phyloP scores from a whole-genome alignment of 1,139 yeast genomes.

The Schwanniomyces etchellsii region DNA sequence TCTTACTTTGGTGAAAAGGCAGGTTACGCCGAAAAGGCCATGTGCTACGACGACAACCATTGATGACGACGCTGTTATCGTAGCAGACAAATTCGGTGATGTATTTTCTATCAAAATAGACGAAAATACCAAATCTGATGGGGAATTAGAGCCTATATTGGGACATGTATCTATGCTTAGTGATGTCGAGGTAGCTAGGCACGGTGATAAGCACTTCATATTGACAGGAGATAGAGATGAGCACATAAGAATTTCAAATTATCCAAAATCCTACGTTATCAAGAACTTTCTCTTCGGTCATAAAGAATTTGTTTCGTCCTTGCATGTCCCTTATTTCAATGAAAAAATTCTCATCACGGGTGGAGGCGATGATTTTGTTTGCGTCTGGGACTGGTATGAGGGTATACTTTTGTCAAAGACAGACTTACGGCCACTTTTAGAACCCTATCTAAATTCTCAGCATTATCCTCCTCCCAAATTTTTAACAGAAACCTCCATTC shows the following conservation, averaged over 20 bases:
- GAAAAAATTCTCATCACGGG: conserved; percentile 57
- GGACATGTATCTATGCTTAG: conserved; percentile 98
- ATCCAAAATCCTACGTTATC: conserved; percentile 72
- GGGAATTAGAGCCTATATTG: conserved; percentile 57
- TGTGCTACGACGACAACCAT: conserved; percentile 64
- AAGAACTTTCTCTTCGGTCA: conserved; percentile 88
- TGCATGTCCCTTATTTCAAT: conserved; percentile 49
- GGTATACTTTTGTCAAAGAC: conserved; percentile 44
- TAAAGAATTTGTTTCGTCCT: conserved; percentile 66
- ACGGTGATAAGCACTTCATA: conserved; percentile 46
- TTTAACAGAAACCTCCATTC: conserved; percentile 45
- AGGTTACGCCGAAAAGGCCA: conserved; percentile 84
- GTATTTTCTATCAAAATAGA: conserved; percentile 58
- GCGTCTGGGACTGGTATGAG: conserved; percentile 71
- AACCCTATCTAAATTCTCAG: conserved; percentile 45
- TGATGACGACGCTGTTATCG: conserved; percentile 47
- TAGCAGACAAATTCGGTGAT: conserved; percentile 98
- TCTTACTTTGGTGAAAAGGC: conserved; percentile 57
- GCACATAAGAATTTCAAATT: conserved; percentile 83
- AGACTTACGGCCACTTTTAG: conserved; percentile 43
- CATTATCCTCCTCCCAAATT: conserved; percentile 69
- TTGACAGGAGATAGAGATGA: conserved; percentile 94
- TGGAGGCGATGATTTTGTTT: conserved; percentile 83
- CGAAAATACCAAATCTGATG: conserved; percentile 24
- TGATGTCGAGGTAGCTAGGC: conserved; percentile 47